A percentile compares a stretch with the other conserved stretches of the same genome.
Evolutionary conservation across 371 early-diverging fungal genomes (phyloP).

Genomic region (Cokeromyces recurvatus): DNA sequence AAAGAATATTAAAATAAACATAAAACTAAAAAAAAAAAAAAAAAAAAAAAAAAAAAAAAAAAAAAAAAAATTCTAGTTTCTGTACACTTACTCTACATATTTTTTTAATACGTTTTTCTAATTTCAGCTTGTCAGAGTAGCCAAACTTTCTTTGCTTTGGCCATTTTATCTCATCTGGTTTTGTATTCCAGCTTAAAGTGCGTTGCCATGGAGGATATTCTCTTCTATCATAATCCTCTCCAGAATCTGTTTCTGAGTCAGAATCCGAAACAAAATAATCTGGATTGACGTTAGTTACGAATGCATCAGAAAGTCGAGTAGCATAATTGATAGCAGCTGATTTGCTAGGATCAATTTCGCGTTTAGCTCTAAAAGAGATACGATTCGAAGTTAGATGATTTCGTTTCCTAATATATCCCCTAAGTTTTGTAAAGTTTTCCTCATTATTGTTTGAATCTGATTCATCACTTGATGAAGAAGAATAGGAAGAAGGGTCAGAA

Average conservation of each 20-base stretch:
- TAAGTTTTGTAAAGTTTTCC: too few species aligned
- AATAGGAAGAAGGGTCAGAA: background rate
- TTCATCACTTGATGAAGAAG: background rate
- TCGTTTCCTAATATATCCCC: too few species aligned
- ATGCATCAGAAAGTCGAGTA: background rate
- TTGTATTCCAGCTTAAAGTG: background rate
- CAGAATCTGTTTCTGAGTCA: slow-evolving; percentile 21
- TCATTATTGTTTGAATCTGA: too few species aligned
- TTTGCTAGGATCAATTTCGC: background rate
- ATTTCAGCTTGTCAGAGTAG: slow-evolving; percentile 13
- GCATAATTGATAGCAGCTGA: background rate
- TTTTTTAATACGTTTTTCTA: slow-evolving; percentile 25
- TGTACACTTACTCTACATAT: slow-evolving; percentile 13
- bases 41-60: too few species aligned
- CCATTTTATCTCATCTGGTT: slow-evolving; percentile 1
- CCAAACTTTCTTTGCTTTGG: slow-evolving; percentile 13
- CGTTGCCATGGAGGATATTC: slow-evolving; percentile 12
- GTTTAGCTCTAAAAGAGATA: slow-evolving; percentile 3
- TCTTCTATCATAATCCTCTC: slow-evolving; percentile 6
- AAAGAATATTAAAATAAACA: too few species aligned
- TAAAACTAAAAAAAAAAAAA: slow-evolving; percentile 1
- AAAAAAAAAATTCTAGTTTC: background rate
- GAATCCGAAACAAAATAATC: slow-evolving; percentile 20
- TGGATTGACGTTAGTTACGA: slow-evolving; percentile 9
- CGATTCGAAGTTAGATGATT: slow-evolving; percentile 5